A percentile compares a stretch with the other conserved stretches of the same genome.
These are phyloP conservation scores for Sarocladium brachiariae DNA, from an alignment of 2,329 filamentous ascomycete species.

Conservation along the genomic window DNA sequence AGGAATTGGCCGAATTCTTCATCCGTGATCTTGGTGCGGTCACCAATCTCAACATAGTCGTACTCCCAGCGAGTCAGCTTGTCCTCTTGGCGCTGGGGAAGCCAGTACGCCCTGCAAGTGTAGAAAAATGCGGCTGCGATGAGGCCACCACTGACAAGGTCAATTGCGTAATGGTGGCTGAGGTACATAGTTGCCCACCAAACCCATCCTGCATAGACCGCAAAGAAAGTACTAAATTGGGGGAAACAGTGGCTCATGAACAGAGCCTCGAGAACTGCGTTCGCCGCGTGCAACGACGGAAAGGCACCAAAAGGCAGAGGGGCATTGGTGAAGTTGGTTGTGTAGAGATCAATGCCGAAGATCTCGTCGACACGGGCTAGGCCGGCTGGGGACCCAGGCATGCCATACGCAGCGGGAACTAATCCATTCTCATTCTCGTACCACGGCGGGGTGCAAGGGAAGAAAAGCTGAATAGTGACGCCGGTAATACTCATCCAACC, in stretches of 20 bases:
- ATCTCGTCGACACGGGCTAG: slow-evolving; percentile 82
- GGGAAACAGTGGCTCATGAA: slow-evolving; percentile 95
- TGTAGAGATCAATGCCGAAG: slow-evolving; percentile 90
- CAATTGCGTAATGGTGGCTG: slow-evolving; percentile 93
- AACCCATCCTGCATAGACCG: slow-evolving; percentile 83
- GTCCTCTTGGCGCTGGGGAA: slow-evolving; percentile 75
- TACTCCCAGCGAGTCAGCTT: slow-evolving; percentile 93
- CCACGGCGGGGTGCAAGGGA: slow-evolving; percentile 94
- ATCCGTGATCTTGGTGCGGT: slow-evolving; percentile 38
- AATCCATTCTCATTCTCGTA: slow-evolving; percentile 92
- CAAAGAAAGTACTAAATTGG: slow-evolving; percentile 69
- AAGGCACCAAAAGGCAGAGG: slow-evolving; percentile 93
- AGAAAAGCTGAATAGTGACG: slow-evolving; percentile 80
- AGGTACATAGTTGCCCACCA: slow-evolving; percentile 99
- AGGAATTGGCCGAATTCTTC: slow-evolving; percentile 43
- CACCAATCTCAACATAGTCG: slow-evolving; percentile 83
- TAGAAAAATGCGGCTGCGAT: slow-evolving; percentile 76
- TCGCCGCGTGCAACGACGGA: slow-evolving; percentile 84
- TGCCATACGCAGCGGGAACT: slow-evolving; percentile 85
- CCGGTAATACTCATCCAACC: slow-evolving; percentile 89
- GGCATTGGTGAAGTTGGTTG: slow-evolving; percentile 81
- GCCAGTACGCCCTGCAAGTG: slow-evolving; percentile 69
- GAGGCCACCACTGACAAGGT: slow-evolving; percentile 79
- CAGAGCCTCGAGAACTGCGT: slow-evolving; percentile 80
- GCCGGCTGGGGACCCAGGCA: slow-evolving; percentile 82